Conservation (phyloP, 164 flowering plant species). For the Houttuynia cordata region DNA sequence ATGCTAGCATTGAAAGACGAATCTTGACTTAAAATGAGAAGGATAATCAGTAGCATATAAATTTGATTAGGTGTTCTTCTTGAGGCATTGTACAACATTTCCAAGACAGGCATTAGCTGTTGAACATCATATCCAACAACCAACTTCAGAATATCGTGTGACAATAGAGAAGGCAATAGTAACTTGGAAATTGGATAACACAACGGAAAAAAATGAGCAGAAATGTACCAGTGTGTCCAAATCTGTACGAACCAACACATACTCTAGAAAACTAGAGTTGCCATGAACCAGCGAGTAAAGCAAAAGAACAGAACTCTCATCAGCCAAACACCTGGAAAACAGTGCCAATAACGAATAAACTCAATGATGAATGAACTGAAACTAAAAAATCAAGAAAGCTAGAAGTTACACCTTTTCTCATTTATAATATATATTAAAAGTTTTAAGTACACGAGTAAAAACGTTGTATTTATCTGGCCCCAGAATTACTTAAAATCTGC, state of each 20-base stretch:
- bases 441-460: too few species aligned
- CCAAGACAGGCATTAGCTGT: conserved; percentile 94
- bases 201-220: neutral
- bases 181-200: neutral
- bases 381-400: too few species aligned
- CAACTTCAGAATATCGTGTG: neutral
- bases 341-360: neutral
- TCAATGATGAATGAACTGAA: neutral
- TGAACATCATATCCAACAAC: conserved; percentile 1
- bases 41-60: conserved; percentile 89
- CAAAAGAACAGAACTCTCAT: conserved; percentile 69
- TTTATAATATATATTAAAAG: too few species aligned
- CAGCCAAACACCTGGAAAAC: conserved; percentile 68
- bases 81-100: conserved; percentile 79
- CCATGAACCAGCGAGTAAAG: conserved; percentile 89
- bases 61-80: conserved; percentile 86
- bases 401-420: too few species aligned
- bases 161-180: neutral
- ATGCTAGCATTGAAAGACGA: conserved; percentile 90
- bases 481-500: too few species aligned
- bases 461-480: too few species aligned
- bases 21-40: conserved; percentile 97
- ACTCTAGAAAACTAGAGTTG: conserved; percentile 83
- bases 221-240: conserved; percentile 90
- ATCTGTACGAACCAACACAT: conserved; percentile 97